Conservation (phyloP, 2,329 filamentous ascomycete genomes). For the Fusarium euwallaceae region DNA sequence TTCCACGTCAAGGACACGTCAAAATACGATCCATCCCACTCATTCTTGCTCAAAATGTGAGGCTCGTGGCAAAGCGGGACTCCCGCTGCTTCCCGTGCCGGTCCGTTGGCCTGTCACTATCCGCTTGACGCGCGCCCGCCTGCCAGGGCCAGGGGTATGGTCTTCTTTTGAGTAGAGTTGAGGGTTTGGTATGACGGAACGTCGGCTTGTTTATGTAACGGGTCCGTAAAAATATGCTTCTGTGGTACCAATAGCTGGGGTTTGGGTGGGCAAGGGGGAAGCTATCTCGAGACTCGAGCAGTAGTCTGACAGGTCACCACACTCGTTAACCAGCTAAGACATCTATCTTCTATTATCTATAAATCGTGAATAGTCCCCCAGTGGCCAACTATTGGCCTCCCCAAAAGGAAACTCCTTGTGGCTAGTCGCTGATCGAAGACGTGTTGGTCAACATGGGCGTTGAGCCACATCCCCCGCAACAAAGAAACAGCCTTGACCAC, state of each 20-base stretch:
- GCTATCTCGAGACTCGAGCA: neutral
- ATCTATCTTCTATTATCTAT: neutral
- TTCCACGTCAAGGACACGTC: neutral
- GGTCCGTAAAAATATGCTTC: neutral
- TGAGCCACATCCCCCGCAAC: neutral
- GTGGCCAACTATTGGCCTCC: neutral
- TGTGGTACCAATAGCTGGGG: neutral
- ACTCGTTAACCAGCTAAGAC: neutral
- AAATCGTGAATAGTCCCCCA: neutral
- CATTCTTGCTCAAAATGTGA: constrained; percentile 37
- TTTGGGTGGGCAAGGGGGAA: neutral
- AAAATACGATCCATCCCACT: constrained; percentile 23
- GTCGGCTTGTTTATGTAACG: neutral
- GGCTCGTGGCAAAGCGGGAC: neutral
- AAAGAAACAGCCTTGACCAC: neutral
- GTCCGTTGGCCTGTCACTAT: neutral
- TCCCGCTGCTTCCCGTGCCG: neutral
- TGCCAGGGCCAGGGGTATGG: neutral
- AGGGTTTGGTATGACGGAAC: neutral
- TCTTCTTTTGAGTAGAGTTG: neutral
- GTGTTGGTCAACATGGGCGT: neutral
- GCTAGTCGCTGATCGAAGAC: neutral
- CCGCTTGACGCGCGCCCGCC: neutral
- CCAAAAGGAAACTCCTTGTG: too few species aligned
- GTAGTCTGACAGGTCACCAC: neutral